These are phyloP conservation scores for Triangularia setosa DNA, from an alignment of 2,329 filamentous ascomycete genomes.

Conservation along the genomic window DNA sequence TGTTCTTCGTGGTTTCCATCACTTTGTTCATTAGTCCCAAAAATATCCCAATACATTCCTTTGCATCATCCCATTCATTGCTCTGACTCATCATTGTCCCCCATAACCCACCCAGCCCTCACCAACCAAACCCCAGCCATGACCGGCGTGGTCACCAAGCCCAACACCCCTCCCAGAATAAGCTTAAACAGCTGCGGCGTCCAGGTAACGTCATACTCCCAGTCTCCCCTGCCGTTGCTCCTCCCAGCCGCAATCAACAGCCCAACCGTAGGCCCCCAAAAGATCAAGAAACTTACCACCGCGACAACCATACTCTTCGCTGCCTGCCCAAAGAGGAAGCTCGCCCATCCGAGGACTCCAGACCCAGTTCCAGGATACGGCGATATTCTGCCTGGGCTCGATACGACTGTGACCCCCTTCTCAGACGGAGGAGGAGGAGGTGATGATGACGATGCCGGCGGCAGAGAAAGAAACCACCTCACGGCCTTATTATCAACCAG, in stretches of 20 bases:
- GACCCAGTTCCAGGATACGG: conserved; percentile 24
- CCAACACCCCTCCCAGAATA: conserved; percentile 44
- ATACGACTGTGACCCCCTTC: not conserved
- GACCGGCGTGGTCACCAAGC: conserved; percentile 43
- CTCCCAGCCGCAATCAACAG: conserved; percentile 39
- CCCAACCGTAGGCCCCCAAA: conserved; percentile 44
- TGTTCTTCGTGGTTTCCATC: not conserved
- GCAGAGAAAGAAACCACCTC: conserved; percentile 45
- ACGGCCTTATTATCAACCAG: conserved; percentile 20
- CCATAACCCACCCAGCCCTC: conserved; percentile 44
- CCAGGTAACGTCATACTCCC: conserved; percentile 41
- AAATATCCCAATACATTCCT: not conserved
- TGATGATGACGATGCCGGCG: not conserved
- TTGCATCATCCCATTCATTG: not conserved
- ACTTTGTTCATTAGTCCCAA: not conserved
- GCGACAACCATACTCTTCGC: conserved; percentile 35
- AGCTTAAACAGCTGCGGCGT: conserved; percentile 48
- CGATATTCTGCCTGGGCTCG: not conserved
- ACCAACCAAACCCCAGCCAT: conserved; percentile 50
- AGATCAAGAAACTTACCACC: conserved; percentile 38
- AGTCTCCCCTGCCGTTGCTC: conserved; percentile 37
- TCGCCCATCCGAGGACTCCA: conserved; percentile 28
- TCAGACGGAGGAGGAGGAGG: no score
- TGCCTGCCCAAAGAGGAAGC: conserved; percentile 35
- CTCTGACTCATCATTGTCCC: conserved; percentile 10